Base-by-base conservation (phyloP, 805 yeast species). In the Lipomyces yamadae region DNA sequence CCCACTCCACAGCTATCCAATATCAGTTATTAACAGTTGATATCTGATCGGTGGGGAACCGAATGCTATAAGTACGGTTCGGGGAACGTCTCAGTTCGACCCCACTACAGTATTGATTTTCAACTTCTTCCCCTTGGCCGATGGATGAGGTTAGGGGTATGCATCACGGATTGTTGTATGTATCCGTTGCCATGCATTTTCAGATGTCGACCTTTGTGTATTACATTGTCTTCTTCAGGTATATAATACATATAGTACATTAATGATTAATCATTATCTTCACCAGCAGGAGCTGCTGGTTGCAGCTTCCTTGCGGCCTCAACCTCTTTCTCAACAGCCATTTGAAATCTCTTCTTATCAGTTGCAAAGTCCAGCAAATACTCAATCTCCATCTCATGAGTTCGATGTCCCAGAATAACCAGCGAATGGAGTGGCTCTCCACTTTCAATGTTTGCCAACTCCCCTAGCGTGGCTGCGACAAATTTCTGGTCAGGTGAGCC, bases 381-480 rank as follows among this genome's bases (percentile, higher is more conserved):
- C 72, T 93, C 97, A 72, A 91, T 78, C 77, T 94, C 99, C 67
- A 94, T 83, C 69, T 94, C 98, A 75, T 94, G 99, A 32, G 92
- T 93, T 52, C 80, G 88, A 94, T 84, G 96, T 32, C 99, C 99
- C 62, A 94, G 82, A 80, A 94, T 88, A 60, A 94, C 87, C 73
- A 94, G 84, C 8, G 98, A 91, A 77, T 94, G 99, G 72, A 94
- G 81, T 35, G 99, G 99, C 74, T 88, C 97, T 56, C 99, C 99
- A 11, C 96, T 86, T 71, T 93, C 98, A 75, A 91, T 92, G 59
- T 86, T 85, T 6, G 91, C 84, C 76, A 94, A 81, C 74, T 94
- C 91, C 70, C 84, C 78, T 67, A 94, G 83, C 18, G 97, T 89
- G 3, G 89, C 98, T 6, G 97, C 94, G 74, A 89, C 88, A 80